Evolutionary conservation across 2,329 filamentous ascomycete species (phyloP).

Genomic region (Arthrobotrys pseudoclavata): DNA sequence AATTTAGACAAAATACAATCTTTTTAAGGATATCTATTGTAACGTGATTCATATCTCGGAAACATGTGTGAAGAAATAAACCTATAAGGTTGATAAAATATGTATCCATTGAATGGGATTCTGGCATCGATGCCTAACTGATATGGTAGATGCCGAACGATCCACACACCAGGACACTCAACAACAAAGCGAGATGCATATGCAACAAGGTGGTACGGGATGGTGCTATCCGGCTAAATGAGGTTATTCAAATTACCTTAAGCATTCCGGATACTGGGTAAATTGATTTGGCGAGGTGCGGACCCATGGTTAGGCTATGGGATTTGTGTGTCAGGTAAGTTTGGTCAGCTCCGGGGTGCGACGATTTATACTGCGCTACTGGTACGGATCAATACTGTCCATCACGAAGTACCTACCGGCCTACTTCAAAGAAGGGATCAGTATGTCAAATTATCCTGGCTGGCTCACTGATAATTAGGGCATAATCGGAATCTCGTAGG

Average conservation of each 20-base stretch:
- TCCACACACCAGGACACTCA: conserved; percentile 15
- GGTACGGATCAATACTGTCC: neutral
- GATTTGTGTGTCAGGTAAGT: neutral
- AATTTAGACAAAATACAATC: no score
- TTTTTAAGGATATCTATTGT: no score
- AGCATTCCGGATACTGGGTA: conserved; percentile 43
- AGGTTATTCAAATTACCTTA: conserved; percentile 34
- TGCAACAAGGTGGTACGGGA: conserved; percentile 40
- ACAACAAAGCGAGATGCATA: conserved; percentile 36
- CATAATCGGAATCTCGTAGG: no score
- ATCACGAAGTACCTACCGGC: no score
- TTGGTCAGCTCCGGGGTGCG: neutral
- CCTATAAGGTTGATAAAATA: no score
- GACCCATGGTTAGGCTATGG: conserved; percentile 25
- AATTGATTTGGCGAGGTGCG: conserved; percentile 42
- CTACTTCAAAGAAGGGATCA: no score
- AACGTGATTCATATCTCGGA: no score
- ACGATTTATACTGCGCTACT: neutral
- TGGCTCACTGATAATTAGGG: no score
- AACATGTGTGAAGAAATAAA: no score
- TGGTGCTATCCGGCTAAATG: conserved; percentile 38
- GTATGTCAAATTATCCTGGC: no score
- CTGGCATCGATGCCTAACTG: no score
- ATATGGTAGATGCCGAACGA: neutral
- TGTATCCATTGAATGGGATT: no score